Conservation (phyloP, 192 early-diverging fungal species). For the Backusella psychrophila region DNA sequence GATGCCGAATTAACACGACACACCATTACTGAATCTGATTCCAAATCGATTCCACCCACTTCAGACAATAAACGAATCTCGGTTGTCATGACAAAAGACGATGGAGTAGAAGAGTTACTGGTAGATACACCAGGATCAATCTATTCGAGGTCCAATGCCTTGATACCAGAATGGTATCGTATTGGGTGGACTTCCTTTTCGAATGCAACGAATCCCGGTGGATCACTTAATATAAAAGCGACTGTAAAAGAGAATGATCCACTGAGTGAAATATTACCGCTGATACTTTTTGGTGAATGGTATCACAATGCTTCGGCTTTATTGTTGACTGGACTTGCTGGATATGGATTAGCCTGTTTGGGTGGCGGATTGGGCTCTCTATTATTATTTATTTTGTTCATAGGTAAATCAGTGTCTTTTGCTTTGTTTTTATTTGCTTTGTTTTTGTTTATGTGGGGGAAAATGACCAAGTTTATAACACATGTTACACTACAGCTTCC, state of each 20-base stretch:
- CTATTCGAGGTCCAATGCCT: neutral
- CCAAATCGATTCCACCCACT: conserved; percentile 13
- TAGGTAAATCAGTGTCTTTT: conserved; percentile 18
- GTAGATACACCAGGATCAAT: neutral
- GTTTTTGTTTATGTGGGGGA: neutral
- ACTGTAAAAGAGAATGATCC: conserved; percentile 8
- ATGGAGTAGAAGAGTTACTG: neutral
- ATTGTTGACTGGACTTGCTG: conserved; percentile 16
- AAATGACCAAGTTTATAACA: neutral
- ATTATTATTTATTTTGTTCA: conserved; percentile 20
- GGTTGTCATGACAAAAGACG: neutral
- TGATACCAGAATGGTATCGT: conserved; percentile 28
- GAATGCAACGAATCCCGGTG: conserved; percentile 6
- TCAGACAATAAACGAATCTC: neutral
- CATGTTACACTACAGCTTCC: conserved; percentile 27
- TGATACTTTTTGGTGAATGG: conserved; percentile 33
- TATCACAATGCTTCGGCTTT: conserved; percentile 32
- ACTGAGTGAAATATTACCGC: conserved; percentile 19
- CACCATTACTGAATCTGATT: conserved; percentile 15
- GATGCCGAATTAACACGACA: conserved; percentile 15
- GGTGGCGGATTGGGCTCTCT: conserved; percentile 20
- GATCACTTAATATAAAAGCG: conserved; percentile 5
- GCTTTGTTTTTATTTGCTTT: neutral
- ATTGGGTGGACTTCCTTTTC: conserved; percentile 24
- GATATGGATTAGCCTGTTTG: conserved; percentile 17